Conservation (phyloP, 2,329 filamentous ascomycete species). For the Pseudogymnoascus sp. region DNA sequence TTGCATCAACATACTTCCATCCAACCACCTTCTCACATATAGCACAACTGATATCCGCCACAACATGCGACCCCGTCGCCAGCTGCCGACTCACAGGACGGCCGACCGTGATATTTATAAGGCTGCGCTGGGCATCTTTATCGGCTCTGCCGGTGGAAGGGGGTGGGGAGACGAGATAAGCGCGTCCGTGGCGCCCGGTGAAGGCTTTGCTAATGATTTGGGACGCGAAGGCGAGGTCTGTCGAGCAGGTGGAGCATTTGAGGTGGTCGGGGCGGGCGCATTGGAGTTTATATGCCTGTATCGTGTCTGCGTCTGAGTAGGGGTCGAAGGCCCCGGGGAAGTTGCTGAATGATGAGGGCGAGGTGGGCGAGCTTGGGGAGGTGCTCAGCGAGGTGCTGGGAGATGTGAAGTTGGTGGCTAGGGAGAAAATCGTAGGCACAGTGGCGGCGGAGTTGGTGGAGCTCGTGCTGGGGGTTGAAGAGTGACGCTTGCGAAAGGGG, state of each 20-base stretch:
- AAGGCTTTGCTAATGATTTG: conserved; percentile 60
- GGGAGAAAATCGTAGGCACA: neutral
- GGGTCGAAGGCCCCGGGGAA: neutral
- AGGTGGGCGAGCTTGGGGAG: neutral
- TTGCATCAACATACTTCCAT: conserved; percentile 62
- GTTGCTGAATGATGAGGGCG: neutral
- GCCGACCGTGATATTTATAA: conserved; percentile 50
- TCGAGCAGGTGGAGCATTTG: conserved; percentile 49
- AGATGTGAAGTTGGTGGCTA: neutral
- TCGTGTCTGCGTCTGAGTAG: neutral
- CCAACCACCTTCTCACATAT: conserved; percentile 50
- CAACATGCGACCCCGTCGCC: conserved; percentile 54
- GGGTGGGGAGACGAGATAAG: conserved; percentile 46
- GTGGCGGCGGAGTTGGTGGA: neutral
- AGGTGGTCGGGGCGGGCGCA: conserved; percentile 46
- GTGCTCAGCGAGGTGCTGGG: neutral
- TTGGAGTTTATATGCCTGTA: conserved; percentile 25
- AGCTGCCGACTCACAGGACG: conserved; percentile 48
- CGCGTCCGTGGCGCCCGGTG: conserved; percentile 56
- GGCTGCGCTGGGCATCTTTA: conserved; percentile 13
- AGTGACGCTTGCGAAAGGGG: neutral
- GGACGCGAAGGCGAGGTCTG: conserved; percentile 51
- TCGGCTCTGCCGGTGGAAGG: conserved; percentile 22
- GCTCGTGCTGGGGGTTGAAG: neutral
- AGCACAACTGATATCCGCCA: conserved; percentile 53